Evolutionary conservation across 495 filamentous ascomycete species (phyloP), one percentile per base, ranked within the genome.

Genomic region (Daldinia decipiens): DNA sequence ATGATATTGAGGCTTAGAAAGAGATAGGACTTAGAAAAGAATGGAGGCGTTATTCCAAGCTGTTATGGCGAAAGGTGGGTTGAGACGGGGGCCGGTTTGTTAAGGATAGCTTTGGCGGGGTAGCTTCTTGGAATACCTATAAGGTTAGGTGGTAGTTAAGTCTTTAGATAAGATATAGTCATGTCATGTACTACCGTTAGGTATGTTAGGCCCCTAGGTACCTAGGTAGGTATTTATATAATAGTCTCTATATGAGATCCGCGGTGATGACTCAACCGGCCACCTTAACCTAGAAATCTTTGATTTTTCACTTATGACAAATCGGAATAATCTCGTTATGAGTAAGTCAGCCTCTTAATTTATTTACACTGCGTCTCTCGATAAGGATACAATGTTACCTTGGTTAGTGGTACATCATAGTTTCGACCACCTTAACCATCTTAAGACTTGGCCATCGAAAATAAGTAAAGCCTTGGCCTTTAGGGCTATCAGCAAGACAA

Each of bases 261-360:
- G 15, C 51, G 13, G 58, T 24, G 12, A 6, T 72, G 69, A 72
- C 53, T 72, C 69, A 72, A 68, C 38, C 69, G 69, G 69, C 12
- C 43, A 47, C 19, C 9, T 47, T 47, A n/a, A n/a, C n/a, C n/a
- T n/a, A 4, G 4, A 47, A 24, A 47, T 47, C 8, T 4, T 47
- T 12, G 24, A 53, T 53, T 31, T 31, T 12, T 53, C 31, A 29
- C 51, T 21, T 47, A 47, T 47, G 43, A 47, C 43, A 47, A 24
- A 47, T 47, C 43, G 43, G 43, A 11, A 11, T 3, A 47, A 21
- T 47, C 17, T 45, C 2, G 6, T 12, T 19, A 45, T 45, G 17
- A 45, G 40, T 19, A 45, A 47, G 43, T 47, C 11, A 21, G 8
- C 19, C 19, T 47, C 9, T 0, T 24, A 47, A 11, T 24, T 4